A percentile compares a stretch with the other conserved stretches of the same genome.
Evolutionary conservation across 75 land plant genomes (phyloP).

Genomic region (Adiantum capillusveneris): DNA sequence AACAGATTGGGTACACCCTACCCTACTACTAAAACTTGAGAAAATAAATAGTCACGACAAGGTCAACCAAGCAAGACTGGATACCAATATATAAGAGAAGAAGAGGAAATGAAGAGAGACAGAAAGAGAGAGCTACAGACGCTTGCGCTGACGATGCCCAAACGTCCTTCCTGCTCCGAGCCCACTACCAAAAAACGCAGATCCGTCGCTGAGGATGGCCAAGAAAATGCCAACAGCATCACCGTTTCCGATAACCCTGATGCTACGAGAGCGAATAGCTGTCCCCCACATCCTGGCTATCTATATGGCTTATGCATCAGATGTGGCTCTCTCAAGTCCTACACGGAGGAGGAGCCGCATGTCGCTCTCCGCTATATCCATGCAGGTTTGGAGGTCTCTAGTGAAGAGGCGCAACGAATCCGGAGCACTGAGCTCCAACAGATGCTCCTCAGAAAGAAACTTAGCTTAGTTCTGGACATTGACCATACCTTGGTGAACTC

Average conservation of each 20-base stretch:
- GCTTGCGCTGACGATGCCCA: no score
- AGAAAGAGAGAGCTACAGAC: no score
- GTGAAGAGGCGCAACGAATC: slow-evolving; percentile 16
- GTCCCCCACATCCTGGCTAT: slow-evolving; percentile 73
- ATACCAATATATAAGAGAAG: no score
- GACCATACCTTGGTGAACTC: slow-evolving; percentile 40
- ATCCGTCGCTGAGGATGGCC: no score
- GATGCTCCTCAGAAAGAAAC: slow-evolving; percentile 13
- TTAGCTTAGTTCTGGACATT: slow-evolving; percentile 28
- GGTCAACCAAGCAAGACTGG: no score
- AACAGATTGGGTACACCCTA: no score
- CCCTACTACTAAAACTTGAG: no score
- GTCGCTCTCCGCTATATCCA: slow-evolving; percentile 76
- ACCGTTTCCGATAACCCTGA: neutral
- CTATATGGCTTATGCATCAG: slow-evolving; percentile 53
- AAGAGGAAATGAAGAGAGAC: no score
- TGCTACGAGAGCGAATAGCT: slow-evolving; percentile 8
- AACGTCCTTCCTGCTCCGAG: neutral
- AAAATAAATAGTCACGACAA: no score
- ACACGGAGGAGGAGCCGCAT: slow-evolving; percentile 40
- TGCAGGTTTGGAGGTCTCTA: slow-evolving; percentile 51
- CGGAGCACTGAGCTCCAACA: slow-evolving; percentile 23
- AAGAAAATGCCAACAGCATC: no score
- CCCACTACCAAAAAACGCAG: no score
- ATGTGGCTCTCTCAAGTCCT: slow-evolving; percentile 49